Evolutionary conservation across 345 rosid species (phyloP), one percentile per base, ranked within the genome.

Genomic region (Capsella bursapastoris): DNA sequence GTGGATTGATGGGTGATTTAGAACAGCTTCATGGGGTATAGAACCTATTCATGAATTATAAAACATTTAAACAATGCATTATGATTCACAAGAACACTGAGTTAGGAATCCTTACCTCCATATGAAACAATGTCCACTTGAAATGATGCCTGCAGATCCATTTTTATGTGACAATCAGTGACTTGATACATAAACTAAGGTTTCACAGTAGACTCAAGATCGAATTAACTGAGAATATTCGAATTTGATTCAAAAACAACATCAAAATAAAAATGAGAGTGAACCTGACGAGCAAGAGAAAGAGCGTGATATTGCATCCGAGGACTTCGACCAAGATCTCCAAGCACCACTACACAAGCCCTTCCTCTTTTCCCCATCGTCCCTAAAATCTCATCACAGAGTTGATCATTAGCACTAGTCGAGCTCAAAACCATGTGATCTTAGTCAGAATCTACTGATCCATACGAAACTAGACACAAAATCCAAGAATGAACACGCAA

Each of bases 251-350:
- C 9, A 73, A 53, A 28, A 29, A 29, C 25, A 73, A 37, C 4
- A 12, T 13, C 6, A 55, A 55, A 8, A 35, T 13, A 51, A 43
- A 43, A 11, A 3, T 8, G 44, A 18, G 38, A 29, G 0, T 5
- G 29, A 53, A 90, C 98, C 98, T 94, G 97, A 70, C 84, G 86
- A 14, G 97, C 92, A 27, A 94, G 97, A 51, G 99, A 95, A 49
- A 95, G 93, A 43, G 97, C 91, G 61, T 94, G 99, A 77, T 87
- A 94, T 74, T 94, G 97, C 99, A 94, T 94, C 27, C 99, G 90
- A 76, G 99, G 99, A 58, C 99, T 94, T 41, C 99, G 96, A 16
- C 99, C 99, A 48, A 94, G 82, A 64, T 95, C 99, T 27, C 99
- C 99, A 47, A 95, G 81, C 40, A 95, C 97, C 53, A 95, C 99